phyloP scores from a whole-genome alignment of 805 yeast genomes.

The Metschnikowia koreensis region DNA sequence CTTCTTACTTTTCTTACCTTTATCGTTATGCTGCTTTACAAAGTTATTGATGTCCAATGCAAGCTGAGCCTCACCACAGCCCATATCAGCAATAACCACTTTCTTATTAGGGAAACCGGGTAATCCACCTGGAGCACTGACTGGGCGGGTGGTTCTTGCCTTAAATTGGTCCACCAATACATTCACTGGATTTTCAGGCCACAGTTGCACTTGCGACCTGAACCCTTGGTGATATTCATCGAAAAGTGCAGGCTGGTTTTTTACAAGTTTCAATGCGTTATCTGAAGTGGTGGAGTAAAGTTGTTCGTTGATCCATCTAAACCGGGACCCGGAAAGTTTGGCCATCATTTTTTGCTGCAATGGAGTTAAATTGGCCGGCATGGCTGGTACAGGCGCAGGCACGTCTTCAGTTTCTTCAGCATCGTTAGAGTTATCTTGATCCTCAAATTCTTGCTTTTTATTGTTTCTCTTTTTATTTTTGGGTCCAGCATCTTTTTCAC shows the following conservation, averaged over 20 bases:
- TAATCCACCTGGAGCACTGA: constrained; percentile 94
- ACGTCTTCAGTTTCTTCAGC: constrained; percentile 6
- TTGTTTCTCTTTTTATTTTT: neutral
- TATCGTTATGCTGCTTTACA: constrained; percentile 34
- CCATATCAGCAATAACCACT: constrained; percentile 95
- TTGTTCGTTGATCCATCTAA: constrained; percentile 98
- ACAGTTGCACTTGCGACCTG: constrained; percentile 87
- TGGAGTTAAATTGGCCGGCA: constrained; percentile 63
- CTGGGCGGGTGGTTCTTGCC: constrained; percentile 56
- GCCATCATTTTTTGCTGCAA: constrained; percentile 94
- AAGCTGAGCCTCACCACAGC: constrained; percentile 96
- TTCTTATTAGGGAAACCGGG: constrained; percentile 67
- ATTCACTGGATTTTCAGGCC: constrained; percentile 99
- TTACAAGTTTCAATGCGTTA: constrained; percentile 68
- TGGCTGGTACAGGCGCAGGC: constrained; percentile 16
- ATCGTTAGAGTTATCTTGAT: neutral
- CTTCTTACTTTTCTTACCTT: constrained; percentile 13
- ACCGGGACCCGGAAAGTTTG: constrained; percentile 89
- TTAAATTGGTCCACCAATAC: constrained; percentile 74
- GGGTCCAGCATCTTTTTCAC: constrained; percentile 1
- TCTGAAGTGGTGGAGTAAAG: constrained; percentile 83
- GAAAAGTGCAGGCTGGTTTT: constrained; percentile 81
- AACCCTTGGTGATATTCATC: constrained; percentile 96
- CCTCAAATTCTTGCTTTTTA: neutral
- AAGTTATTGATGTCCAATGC: constrained; percentile 62